Percentiles rank a stretch among this genome's conserved stretches.
These are phyloP conservation scores for Goniomonas avonlea DNA, from an alignment of 78 protist genomes.

Conservation along the genomic window DNA sequence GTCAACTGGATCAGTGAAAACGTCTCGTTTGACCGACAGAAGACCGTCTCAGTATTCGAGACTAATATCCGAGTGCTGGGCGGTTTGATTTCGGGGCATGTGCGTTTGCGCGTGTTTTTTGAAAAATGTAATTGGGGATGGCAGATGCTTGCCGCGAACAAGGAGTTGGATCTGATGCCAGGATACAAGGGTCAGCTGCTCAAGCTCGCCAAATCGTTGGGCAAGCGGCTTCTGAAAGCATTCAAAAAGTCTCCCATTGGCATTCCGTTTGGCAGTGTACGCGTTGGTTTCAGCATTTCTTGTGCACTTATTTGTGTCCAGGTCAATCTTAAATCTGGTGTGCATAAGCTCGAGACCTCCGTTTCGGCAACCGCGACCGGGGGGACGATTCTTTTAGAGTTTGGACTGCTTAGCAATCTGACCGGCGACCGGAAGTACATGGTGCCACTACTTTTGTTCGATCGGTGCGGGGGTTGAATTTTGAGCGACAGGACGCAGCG, in stretches of 20 bases:
- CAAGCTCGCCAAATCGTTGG: slow-evolving; percentile 21
- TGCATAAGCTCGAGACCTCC: background rate
- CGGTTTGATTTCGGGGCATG: background rate
- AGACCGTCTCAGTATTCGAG: slow-evolving; percentile 56
- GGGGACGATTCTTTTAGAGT: slow-evolving; percentile 59
- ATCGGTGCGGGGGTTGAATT: too few relatives aligned
- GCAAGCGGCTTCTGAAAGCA: background rate
- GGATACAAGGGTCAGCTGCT: background rate
- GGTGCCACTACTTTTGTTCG: too few relatives aligned
- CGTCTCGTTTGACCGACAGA: background rate
- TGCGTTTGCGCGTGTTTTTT: too few relatives aligned
- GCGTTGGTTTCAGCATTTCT: too few relatives aligned
- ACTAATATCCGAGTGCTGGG: slow-evolving; percentile 72
- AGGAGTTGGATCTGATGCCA: background rate
- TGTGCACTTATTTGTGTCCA: too few relatives aligned
- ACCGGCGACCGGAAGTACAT: slow-evolving; percentile 29
- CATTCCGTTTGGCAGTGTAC: slow-evolving; percentile 6
- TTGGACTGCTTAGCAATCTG: slow-evolving; percentile 47
- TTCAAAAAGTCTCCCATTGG: slow-evolving; percentile 8
- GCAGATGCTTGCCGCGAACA: too few relatives aligned
- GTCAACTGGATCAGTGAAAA: too few relatives aligned
- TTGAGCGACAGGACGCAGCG: too few relatives aligned
- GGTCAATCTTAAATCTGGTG: background rate
- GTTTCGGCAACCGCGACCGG: slow-evolving; percentile 20
- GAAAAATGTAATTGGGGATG: too few relatives aligned